A percentile compares a stretch with the other conserved stretches of the same genome.
These are phyloP conservation scores for Starmerella vaccinii DNA, from an alignment of 805 yeast genomes.

Conservation along the genomic window DNA sequence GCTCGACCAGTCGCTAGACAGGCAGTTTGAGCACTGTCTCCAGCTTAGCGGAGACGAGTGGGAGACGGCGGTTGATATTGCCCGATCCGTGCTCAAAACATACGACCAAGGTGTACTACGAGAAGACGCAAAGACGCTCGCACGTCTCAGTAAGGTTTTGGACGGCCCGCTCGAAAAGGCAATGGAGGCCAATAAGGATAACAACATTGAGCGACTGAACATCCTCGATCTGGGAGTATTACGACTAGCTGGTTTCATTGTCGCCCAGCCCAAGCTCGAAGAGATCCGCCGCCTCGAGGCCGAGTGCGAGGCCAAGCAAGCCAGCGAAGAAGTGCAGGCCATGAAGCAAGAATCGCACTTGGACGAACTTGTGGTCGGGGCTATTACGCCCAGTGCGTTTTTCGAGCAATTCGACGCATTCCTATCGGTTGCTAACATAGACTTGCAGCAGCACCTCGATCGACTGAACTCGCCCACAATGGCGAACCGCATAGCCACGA, in stretches of 20 bases:
- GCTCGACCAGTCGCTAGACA: conserved; percentile 33
- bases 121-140: conserved; percentile 14
- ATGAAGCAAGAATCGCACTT: conserved; percentile 25
- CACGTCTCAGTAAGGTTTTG: conserved; percentile 27
- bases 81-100: conserved; percentile 47
- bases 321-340: conserved; percentile 23
- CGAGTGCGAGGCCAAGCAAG: conserved; percentile 27
- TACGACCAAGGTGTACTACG: conserved; percentile 30
- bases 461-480: conserved; percentile 30
- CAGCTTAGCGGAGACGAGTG: conserved; percentile 34
- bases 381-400: conserved; percentile 10
- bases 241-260: conserved; percentile 27
- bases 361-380: conserved; percentile 6
- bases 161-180: conserved; percentile 29
- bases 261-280: conserved; percentile 29
- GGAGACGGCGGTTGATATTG: conserved; percentile 39
- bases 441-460: conserved; percentile 26
- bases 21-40: conserved; percentile 48
- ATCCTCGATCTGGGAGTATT: conserved; percentile 30
- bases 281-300: conserved; percentile 25
- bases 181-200: conserved; percentile 21
- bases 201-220: conserved; percentile 30
- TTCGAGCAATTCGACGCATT: conserved; percentile 28
- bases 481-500: conserved; percentile 27
- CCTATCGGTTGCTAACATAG: conserved; percentile 31